Conservation (phyloP, 2,329 filamentous ascomycete species). For the Zasmidium cellare region DNA sequence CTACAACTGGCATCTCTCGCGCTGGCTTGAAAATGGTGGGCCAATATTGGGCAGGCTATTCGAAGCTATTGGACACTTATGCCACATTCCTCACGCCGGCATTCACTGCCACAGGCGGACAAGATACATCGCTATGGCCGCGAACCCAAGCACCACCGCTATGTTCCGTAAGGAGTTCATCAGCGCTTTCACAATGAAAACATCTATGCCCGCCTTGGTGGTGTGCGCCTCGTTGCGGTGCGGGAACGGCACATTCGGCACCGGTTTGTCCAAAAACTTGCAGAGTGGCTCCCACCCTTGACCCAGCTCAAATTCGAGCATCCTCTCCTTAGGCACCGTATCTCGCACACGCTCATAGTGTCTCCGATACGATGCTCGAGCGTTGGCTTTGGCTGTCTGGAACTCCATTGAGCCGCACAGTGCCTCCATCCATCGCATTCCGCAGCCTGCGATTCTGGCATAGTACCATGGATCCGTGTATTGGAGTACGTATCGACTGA, state of each 20-base stretch:
- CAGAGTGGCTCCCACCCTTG: constrained; percentile 15
- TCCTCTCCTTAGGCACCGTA: background rate
- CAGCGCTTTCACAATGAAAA: background rate
- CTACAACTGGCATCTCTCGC: no score
- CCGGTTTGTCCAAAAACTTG: constrained; percentile 10
- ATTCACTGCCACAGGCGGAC: background rate
- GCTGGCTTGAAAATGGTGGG: no score
- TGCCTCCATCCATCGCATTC: background rate
- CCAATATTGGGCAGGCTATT: no score
- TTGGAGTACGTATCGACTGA: background rate
- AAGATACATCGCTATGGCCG: background rate
- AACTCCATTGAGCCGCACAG: background rate
- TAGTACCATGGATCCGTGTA: background rate
- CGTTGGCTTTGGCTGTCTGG: background rate
- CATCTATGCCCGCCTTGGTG: background rate
- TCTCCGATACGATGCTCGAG: constrained; percentile 1
- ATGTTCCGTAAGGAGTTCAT: background rate
- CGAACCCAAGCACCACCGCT: background rate
- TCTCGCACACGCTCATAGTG: background rate
- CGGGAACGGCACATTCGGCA: constrained; percentile 10
- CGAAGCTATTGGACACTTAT: no score
- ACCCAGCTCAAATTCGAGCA: constrained; percentile 8
- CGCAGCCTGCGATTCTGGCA: background rate
- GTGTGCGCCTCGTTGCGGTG: constrained; percentile 4
- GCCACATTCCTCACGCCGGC: no score